Conservation (phyloP, 2,329 filamentous ascomycete species). For the Talaromyces sp. region DNA sequence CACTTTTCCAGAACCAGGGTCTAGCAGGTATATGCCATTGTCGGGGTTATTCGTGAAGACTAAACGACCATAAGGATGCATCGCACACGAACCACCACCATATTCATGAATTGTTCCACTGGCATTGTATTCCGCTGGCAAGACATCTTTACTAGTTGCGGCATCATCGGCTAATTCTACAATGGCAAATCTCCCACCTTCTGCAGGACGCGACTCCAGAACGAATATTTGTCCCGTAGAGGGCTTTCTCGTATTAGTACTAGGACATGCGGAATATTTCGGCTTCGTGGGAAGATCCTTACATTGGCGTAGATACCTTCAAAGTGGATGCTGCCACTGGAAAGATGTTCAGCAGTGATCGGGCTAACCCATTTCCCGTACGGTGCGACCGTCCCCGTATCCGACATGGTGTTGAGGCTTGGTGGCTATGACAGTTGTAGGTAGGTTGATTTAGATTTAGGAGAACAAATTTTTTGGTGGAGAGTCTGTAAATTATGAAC, state of each 20-base stretch:
- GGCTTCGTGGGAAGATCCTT: background rate
- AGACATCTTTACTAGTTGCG: slow-evolving; percentile 31
- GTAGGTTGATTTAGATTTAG: background rate
- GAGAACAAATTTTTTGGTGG: background rate
- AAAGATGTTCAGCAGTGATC: slow-evolving; percentile 4
- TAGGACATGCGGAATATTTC: background rate
- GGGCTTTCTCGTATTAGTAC: background rate
- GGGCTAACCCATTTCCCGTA: slow-evolving; percentile 7
- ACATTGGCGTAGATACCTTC: slow-evolving; percentile 6
- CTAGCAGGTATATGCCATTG: slow-evolving; percentile 41
- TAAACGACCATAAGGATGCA: slow-evolving; percentile 34
- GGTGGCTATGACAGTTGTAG: background rate
- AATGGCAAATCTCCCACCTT: slow-evolving; percentile 44
- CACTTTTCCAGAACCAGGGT: slow-evolving; percentile 34
- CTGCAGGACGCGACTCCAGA: slow-evolving; percentile 31
- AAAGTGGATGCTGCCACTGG: slow-evolving; percentile 3
- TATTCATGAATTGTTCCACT: slow-evolving; percentile 52
- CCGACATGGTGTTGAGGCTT: background rate
- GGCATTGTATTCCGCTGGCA: slow-evolving; percentile 43
- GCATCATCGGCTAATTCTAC: slow-evolving; percentile 31
- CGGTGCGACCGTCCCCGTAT: background rate
- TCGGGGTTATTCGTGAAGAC: slow-evolving; percentile 45
- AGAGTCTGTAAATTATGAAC: background rate
- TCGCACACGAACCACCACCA: slow-evolving; percentile 43
- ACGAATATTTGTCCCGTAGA: slow-evolving; percentile 4